Evolutionary conservation across 1,139 yeast species (phyloP).

Genomic region (Geotrichum reessii): DNA sequence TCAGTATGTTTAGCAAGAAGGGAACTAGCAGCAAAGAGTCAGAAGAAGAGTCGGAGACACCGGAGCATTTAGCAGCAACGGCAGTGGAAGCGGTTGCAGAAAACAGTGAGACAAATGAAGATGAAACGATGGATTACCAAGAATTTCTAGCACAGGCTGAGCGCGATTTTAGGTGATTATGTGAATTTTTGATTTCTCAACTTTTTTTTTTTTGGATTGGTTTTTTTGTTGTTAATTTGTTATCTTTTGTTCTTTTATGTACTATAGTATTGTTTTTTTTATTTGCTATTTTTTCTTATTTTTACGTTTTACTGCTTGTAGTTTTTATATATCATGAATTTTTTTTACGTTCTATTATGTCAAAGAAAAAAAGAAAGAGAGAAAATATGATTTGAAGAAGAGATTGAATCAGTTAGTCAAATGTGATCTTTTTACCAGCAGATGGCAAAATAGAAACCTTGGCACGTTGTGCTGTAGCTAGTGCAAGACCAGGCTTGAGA

Average conservation of each 20-base stretch:
- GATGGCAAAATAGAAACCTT: constrained; percentile 86
- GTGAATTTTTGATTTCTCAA: no score
- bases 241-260: neutral
- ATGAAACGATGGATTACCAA: constrained; percentile 14
- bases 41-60: constrained; percentile 13
- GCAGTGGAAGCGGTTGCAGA: neutral
- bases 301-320: neutral
- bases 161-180: neutral
- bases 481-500: constrained; percentile 76
- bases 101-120: neutral
- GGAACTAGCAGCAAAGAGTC: constrained; percentile 7
- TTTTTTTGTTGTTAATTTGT: neutral
- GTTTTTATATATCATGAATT: neutral
- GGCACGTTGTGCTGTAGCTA: constrained; percentile 85
- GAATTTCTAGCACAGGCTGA: constrained; percentile 14
- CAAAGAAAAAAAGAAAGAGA: neutral
- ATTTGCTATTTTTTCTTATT: neutral
- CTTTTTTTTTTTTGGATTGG: no score
- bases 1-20: constrained; percentile 17
- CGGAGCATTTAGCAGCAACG: neutral
- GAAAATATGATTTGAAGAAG: neutral
- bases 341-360: neutral
- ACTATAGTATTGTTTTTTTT: neutral
- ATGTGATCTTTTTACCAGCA: constrained; percentile 80
- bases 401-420: constrained; percentile 36